phyloP scores from a whole-genome alignment of 805 yeast genomes.

The Cyberlindnera subsufficiens region DNA sequence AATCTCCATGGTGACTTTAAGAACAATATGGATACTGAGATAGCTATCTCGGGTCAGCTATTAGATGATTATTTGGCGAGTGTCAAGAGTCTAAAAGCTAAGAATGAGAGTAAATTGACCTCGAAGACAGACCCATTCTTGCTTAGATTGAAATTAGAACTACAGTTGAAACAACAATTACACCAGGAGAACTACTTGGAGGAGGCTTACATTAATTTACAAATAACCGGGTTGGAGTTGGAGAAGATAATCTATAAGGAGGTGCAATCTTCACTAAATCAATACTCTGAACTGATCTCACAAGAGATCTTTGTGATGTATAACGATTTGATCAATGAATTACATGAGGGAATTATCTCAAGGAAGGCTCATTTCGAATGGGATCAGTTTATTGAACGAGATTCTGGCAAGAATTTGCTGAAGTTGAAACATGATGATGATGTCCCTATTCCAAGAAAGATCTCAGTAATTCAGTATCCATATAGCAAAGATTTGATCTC shows the following conservation, averaged over 20 bases:
- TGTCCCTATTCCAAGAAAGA: slow-evolving; percentile 48
- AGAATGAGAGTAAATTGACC: slow-evolving; percentile 33
- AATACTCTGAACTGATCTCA: slow-evolving; percentile 64
- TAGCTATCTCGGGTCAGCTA: slow-evolving; percentile 56
- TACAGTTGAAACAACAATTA: slow-evolving; percentile 70
- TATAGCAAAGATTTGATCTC: slow-evolving; percentile 65
- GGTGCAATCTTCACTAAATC: slow-evolving; percentile 71
- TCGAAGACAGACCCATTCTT: slow-evolving; percentile 76
- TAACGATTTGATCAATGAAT: slow-evolving; percentile 56
- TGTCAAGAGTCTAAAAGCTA: slow-evolving; percentile 46
- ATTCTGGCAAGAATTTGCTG: slow-evolving; percentile 49
- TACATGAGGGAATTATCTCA: slow-evolving; percentile 62
- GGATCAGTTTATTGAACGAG: slow-evolving; percentile 72
- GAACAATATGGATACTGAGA: slow-evolving; percentile 64
- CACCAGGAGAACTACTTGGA: slow-evolving; percentile 80
- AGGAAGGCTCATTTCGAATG: slow-evolving; percentile 80
- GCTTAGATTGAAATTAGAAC: slow-evolving; percentile 61
- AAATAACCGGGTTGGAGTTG: slow-evolving; percentile 78
- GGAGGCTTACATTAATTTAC: slow-evolving; percentile 83
- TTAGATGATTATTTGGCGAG: slow-evolving; percentile 50
- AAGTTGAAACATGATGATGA: slow-evolving; percentile 35
- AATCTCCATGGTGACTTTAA: slow-evolving; percentile 78
- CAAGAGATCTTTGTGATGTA: slow-evolving; percentile 69
- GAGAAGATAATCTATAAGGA: slow-evolving; percentile 84
- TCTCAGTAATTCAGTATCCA: slow-evolving; percentile 58